Percentiles rank a stretch among this genome's conserved stretches.
Conservation (phyloP, 495 filamentous ascomycete species). For the Penicillium canescens region DNA sequence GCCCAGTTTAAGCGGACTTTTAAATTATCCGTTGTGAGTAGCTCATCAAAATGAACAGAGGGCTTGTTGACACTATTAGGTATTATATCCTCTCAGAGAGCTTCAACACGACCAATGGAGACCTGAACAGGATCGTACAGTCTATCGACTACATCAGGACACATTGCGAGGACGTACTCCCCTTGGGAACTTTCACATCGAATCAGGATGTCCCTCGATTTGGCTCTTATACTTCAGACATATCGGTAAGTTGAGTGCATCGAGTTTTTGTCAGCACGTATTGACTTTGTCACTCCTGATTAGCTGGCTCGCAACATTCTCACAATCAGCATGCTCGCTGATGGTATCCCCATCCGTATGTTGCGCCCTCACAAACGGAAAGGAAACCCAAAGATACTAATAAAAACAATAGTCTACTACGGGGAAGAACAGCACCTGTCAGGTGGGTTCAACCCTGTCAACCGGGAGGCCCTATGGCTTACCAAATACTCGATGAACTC, state of each 20-base stretch:
- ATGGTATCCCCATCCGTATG: conserved; percentile 53
- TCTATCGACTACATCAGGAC: conserved; percentile 40
- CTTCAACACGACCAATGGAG: conserved; percentile 49
- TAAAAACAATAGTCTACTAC: conserved; percentile 35
- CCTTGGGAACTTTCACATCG: conserved; percentile 67
- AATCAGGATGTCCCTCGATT: conserved; percentile 70
- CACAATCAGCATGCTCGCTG: conserved; percentile 63
- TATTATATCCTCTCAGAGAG: conserved; percentile 57
- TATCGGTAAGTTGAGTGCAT: conserved; percentile 28
- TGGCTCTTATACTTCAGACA: conserved; percentile 39
- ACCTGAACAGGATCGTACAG: conserved; percentile 51
- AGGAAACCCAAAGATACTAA: conserved; percentile 3
- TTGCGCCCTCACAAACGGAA: background rate
- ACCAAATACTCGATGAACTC: conserved; percentile 58
- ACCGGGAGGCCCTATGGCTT: conserved; percentile 71
- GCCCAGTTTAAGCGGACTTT: conserved; percentile 47
- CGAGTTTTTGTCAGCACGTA: conserved; percentile 1
- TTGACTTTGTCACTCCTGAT: conserved; percentile 20
- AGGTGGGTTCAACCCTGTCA: conserved; percentile 57
- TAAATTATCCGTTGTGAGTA: conserved; percentile 64
- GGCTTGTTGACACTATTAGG: conserved; percentile 61
- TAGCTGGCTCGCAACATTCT: conserved; percentile 61
- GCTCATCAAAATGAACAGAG: conserved; percentile 20
- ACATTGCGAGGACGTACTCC: conserved; percentile 51
- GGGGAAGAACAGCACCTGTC: conserved; percentile 69